Evolutionary conservation across 352 stramenopile genomes (phyloP).

Genomic region (Globisporangium nunn): DNA sequence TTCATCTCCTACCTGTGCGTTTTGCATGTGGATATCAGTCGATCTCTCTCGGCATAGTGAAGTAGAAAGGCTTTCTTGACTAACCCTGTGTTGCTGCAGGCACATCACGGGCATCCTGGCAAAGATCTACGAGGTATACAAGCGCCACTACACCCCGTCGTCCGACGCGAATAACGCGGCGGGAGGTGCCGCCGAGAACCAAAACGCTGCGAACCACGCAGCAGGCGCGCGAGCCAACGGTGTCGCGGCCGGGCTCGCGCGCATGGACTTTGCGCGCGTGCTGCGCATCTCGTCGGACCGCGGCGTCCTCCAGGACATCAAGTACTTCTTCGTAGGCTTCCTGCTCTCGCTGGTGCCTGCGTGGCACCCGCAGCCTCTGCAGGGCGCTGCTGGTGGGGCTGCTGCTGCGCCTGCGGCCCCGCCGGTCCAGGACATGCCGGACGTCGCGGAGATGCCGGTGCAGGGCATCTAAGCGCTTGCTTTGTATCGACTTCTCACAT

Average conservation of each 20-base stretch:
- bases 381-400: conserved; percentile 17
- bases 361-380: conserved; percentile 64
- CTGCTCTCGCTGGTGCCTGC: conserved; percentile 71
- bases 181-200: conserved; percentile 5
- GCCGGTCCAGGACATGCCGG: conserved; percentile 31
- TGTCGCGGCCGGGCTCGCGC: conserved; percentile 10
- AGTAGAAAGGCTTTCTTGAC: too few relatives aligned
- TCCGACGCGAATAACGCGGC: conserved; percentile 7
- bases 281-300: conserved; percentile 69
- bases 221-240: conserved; percentile 17
- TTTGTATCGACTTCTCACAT: too few relatives aligned
- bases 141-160: conserved; percentile 26
- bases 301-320: conserved; percentile 64
- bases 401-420: conserved; percentile 5
- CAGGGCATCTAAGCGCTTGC: conserved; percentile 57
- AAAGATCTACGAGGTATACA: conserved; percentile 74
- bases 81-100: conserved; percentile 11
- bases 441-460: conserved; percentile 48
- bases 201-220: conserved; percentile 5
- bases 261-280: conserved; percentile 35
- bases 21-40: neutral
- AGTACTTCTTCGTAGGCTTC: conserved; percentile 72
- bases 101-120: conserved; percentile 80
- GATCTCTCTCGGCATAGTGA: too few relatives aligned
- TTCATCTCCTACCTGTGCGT: conserved; percentile 66